Evolutionary conservation across 1,139 yeast genomes (phyloP), one percentile per base, ranked within the genome.

Genomic region (Sugiyamaella sp.): DNA sequence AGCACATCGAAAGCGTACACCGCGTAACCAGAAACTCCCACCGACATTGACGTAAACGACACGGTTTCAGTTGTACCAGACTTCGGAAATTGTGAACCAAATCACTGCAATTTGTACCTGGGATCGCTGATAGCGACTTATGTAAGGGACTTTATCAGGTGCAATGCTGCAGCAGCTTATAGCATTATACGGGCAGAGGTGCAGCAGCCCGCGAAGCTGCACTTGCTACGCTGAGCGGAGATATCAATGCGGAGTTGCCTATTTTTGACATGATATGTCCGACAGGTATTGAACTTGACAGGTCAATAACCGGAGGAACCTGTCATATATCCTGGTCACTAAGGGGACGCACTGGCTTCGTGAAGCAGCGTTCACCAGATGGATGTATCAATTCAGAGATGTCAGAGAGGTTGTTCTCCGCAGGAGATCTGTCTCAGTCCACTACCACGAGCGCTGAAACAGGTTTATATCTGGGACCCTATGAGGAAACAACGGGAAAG

Each of bases 1-100:
- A 76, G 60, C 0, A 70, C 66, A 54, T 76, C 79, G 58, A 76
- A 76, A 1, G 77, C 78, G 40, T 63, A 67, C 1, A 74, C 74
- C 1, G 76, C 70, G 40, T 69, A 69, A 1, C 74, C 66, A 1
- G 68, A 63, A 6, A 55, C 48, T 29, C 39, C 48, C 12, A 20
- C 48, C 17, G 52, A n/a, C 52, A 45, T 48, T 29, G 24, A 24
- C 10, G 29, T 24, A 24, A n/a, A n/a, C 29, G 10, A 24, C 10
- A 6, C 29, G 10, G 29, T 24, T 24, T 12, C 35, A 29, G 4
- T 12, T 29, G 35, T 8, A 10, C 14, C 35, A 8, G n/a, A 29
- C n/a, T n/a, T 29, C 35, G n/a, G n/a, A 29, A 12, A 12, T 4
- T 5, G 8, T 10, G 14, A 12, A 29, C 14, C 14, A 29, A 8